These are phyloP conservation scores for Nitzschia putrida DNA, from an alignment of 108 stramenopile genomes.

Conservation along the genomic window DNA sequence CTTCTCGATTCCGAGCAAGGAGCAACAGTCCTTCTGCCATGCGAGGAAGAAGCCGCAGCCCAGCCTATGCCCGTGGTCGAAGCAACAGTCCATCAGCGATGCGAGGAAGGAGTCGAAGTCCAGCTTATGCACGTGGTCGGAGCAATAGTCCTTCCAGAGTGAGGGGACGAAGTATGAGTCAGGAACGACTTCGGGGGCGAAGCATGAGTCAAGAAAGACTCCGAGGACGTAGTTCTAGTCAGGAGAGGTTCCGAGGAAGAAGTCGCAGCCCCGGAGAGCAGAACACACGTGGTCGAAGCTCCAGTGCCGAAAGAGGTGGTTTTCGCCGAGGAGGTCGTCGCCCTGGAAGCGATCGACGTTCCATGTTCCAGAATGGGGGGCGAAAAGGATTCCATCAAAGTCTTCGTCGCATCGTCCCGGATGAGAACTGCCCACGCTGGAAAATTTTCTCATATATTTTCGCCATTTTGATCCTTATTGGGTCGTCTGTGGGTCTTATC, in stretches of 20 bases:
- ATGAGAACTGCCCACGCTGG: conserved; percentile 4
- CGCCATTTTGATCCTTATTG: conserved; percentile 31
- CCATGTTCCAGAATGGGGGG: too few relatives aligned
- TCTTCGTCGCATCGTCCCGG: conserved; percentile 1
- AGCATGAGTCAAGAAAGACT: conserved; percentile 16
- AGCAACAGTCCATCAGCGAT: conserved; percentile 10
- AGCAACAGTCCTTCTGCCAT: background rate
- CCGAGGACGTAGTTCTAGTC: conserved; percentile 11
- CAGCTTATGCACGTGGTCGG: conserved; percentile 1
- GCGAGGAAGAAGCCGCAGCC: conserved; percentile 4
- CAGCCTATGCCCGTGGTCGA: conserved; percentile 9
- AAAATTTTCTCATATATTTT: conserved; percentile 26
- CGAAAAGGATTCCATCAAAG: conserved; percentile 1
- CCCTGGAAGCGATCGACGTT: too few relatives aligned
- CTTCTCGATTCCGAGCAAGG: background rate
- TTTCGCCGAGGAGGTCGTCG: conserved; percentile 8
- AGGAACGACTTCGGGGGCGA: conserved; percentile 1
- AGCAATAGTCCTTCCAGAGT: background rate
- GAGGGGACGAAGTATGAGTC: conserved; percentile 20
- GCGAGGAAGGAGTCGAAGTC: conserved; percentile 14
- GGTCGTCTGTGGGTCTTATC: conserved; percentile 22
- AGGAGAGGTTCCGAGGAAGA: background rate
- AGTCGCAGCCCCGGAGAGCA: background rate
- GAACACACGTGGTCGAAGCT: background rate
- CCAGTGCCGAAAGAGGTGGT: background rate